Conservation (phyloP, 2,329 filamentous ascomycete genomes). For the Zasmidium angulare region DNA sequence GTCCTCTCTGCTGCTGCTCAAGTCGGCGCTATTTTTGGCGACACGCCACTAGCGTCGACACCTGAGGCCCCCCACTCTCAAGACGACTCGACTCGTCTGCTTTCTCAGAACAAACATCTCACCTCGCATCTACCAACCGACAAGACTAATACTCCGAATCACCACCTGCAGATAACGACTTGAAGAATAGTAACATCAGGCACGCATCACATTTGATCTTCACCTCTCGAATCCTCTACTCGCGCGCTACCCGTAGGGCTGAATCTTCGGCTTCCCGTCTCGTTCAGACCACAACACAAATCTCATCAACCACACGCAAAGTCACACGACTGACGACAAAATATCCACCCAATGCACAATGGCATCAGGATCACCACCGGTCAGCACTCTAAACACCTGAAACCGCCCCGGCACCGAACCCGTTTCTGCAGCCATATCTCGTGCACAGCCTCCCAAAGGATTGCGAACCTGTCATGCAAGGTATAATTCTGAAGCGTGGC, state of each 20-base stretch:
- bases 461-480: background rate
- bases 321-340: background rate
- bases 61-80: background rate
- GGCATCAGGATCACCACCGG: too few species aligned
- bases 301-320: background rate
- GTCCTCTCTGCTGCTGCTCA: background rate
- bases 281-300: background rate
- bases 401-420: background rate
- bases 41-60: background rate
- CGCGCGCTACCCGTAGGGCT: background rate
- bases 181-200: background rate
- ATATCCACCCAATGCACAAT: background rate
- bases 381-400: background rate
- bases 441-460: background rate
- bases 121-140: background rate
- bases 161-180: background rate
- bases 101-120: background rate
- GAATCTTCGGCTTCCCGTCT: background rate
- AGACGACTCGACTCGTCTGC: background rate
- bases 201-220: background rate
- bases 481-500: background rate
- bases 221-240: background rate
- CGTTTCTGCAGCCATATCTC: background rate
- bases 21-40: background rate
- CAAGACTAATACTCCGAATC: background rate